Conservation (phyloP, 2,329 filamentous ascomycete species). For the Endoconidiophora laricicola region DNA sequence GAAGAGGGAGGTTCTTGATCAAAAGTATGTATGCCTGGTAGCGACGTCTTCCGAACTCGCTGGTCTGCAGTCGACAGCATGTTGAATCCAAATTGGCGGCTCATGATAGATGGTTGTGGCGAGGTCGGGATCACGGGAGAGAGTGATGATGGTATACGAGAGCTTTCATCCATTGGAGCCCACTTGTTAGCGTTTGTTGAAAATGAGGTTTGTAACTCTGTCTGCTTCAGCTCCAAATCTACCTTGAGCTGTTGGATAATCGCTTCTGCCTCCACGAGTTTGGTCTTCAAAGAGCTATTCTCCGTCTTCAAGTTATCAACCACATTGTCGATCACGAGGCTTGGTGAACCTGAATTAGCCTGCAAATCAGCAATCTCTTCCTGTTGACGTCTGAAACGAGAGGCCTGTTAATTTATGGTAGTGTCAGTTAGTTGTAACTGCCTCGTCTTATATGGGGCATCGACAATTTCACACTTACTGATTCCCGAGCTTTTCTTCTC, state of each 20-base stretch:
- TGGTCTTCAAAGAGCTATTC: neutral
- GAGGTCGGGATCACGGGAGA: conserved; percentile 1
- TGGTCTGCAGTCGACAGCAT: conserved; percentile 1
- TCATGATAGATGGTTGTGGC: conserved; percentile 3
- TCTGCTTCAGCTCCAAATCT: conserved; percentile 4
- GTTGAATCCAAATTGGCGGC: conserved; percentile 5
- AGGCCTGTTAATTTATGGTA: neutral
- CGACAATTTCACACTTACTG: conserved; percentile 34
- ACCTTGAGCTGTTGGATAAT: conserved; percentile 2
- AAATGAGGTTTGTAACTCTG: neutral
- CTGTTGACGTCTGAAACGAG: conserved; percentile 37
- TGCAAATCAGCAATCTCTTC: conserved; percentile 64
- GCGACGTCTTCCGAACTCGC: neutral
- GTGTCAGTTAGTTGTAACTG: neutral
- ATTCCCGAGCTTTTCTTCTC: conserved; percentile 75
- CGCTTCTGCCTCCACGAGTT: neutral
- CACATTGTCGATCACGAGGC: neutral
- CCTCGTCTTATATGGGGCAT: neutral
- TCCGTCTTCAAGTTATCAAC: neutral
- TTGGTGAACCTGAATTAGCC: conserved; percentile 19
- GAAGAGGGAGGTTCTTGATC: conserved; percentile 7
- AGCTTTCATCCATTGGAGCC: conserved; percentile 1
- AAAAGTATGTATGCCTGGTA: neutral
- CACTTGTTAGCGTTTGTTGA: neutral
- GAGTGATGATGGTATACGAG: neutral